Conservation (phyloP, 2,329 filamentous ascomycete genomes). For the Dothidotthia symphoricarpi region DNA sequence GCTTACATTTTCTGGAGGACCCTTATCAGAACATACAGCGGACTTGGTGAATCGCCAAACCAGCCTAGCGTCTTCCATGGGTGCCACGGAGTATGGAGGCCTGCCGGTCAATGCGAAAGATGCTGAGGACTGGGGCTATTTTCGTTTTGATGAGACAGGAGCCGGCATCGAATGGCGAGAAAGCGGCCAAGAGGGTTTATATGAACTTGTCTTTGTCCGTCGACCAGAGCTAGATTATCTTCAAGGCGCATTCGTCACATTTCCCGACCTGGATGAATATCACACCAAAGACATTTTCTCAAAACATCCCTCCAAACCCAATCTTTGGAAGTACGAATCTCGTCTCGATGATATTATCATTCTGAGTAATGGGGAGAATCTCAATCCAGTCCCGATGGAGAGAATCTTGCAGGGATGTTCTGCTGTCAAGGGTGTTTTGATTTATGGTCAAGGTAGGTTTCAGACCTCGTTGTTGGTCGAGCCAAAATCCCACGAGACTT, state of each 20-base stretch:
- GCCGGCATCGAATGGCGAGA: too few relatives aligned
- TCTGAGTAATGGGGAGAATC: constrained; percentile 33
- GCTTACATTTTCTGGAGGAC: too few relatives aligned
- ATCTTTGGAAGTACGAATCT: constrained; percentile 26
- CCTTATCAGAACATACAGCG: too few relatives aligned
- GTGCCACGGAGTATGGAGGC: too few relatives aligned
- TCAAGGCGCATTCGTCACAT: constrained; percentile 6
- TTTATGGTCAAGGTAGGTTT: constrained; percentile 20
- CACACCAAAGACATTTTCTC: constrained; percentile 17
- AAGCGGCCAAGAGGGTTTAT: constrained; percentile 3
- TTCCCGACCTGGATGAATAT: constrained; percentile 6
- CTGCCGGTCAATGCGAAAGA: too few relatives aligned
- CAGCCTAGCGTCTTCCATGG: too few relatives aligned
- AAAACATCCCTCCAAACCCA: constrained; percentile 16
- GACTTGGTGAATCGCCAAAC: too few relatives aligned
- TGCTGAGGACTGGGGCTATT: too few relatives aligned
- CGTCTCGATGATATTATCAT: constrained; percentile 38
- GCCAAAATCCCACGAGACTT: constrained; percentile 3
- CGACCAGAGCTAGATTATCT: constrained; percentile 1
- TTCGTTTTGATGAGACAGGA: too few relatives aligned
- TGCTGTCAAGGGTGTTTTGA: constrained; percentile 14
- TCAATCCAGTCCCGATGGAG: constrained; percentile 24
- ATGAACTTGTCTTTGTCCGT: constrained; percentile 6
- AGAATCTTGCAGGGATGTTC: constrained; percentile 11
- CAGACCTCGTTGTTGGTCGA: constrained; percentile 25